Conservation (phyloP, 805 yeast genomes). For the Kodamaea lidongshanica region DNA sequence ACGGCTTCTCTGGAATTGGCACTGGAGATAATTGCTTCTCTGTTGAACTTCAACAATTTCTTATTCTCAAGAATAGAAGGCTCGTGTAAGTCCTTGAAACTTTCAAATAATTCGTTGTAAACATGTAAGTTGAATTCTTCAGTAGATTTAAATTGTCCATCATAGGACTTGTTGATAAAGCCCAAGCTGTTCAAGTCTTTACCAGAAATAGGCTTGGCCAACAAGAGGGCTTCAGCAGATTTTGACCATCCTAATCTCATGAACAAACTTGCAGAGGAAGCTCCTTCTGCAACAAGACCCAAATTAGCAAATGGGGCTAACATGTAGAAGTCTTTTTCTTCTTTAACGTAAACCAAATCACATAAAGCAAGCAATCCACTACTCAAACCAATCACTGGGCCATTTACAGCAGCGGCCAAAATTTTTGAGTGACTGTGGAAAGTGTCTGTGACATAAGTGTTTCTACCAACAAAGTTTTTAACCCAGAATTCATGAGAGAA, state of each 20-base stretch:
- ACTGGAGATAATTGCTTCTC: conserved; percentile 37
- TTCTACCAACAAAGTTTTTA: conserved; percentile 59
- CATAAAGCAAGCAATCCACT: conserved; percentile 70
- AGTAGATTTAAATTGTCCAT: conserved; percentile 27
- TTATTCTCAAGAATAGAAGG: conserved; percentile 43
- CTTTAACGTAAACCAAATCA: conserved; percentile 68
- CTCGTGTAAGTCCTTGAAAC: conserved; percentile 40
- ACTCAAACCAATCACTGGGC: conserved; percentile 78
- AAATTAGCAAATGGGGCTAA: conserved; percentile 75
- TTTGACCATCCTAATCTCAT: conserved; percentile 65
- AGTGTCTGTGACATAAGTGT: conserved; percentile 60
- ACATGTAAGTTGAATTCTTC: conserved; percentile 41
- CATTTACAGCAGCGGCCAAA: conserved; percentile 69
- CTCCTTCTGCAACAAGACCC: conserved; percentile 82
- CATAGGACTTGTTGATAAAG: conserved; percentile 54
- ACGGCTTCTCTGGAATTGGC: conserved; percentile 62
- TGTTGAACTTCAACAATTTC: conserved; percentile 34
- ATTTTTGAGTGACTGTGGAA: conserved; percentile 68
- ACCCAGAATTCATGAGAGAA: conserved; percentile 44
- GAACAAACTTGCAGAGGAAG: conserved; percentile 61
- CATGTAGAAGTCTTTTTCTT: conserved; percentile 49
- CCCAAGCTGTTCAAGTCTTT: conserved; percentile 53
- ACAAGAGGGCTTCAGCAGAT: conserved; percentile 66
- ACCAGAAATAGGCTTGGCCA: conserved; percentile 60
- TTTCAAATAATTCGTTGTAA: conserved; percentile 25